Evolutionary conservation across 1,139 yeast genomes (phyloP).

Genomic region (Yarrowia galli): DNA sequence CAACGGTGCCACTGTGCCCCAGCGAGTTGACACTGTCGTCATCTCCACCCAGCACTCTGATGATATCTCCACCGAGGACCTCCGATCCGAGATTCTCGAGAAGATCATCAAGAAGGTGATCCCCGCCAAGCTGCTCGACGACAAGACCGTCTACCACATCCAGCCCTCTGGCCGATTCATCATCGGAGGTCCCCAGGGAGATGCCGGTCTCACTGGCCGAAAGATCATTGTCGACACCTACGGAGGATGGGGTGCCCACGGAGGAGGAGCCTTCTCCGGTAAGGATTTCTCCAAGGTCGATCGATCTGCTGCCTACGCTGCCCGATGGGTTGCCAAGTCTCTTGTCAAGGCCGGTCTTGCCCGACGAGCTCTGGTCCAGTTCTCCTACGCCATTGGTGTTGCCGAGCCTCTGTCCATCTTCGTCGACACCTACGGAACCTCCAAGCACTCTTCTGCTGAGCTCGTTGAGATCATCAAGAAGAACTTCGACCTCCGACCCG

Average conservation of each 20-base stretch:
- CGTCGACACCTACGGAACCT: constrained; percentile 98
- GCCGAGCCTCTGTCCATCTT: constrained; percentile 98
- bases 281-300: constrained; percentile 99
- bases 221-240: constrained; percentile 99
- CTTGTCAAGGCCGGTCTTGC: constrained; percentile 93
- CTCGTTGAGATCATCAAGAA: constrained; percentile 87
- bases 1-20: constrained; percentile 93
- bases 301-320: constrained; percentile 99
- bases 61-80: constrained; percentile 88
- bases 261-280: constrained; percentile 99
- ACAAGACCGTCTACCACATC: constrained; percentile 94
- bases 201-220: constrained; percentile 99
- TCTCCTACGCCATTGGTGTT: constrained; percentile 99
- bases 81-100: constrained; percentile 76
- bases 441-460: constrained; percentile 85
- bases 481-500: constrained; percentile 99
- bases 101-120: constrained; percentile 91
- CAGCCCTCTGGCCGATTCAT: constrained; percentile 99
- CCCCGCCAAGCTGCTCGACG: constrained; percentile 89
- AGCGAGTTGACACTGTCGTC: constrained; percentile 97
- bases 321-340: constrained; percentile 99
- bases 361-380: constrained; percentile 96
- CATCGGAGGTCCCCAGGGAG: constrained; percentile 99
- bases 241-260: constrained; percentile 99
- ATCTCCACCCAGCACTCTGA: constrained; percentile 98